Evolutionary conservation across 2,329 filamentous ascomycete species (phyloP), one percentile per base, ranked within the genome.

Genomic region (Clonostachys byssicola): DNA sequence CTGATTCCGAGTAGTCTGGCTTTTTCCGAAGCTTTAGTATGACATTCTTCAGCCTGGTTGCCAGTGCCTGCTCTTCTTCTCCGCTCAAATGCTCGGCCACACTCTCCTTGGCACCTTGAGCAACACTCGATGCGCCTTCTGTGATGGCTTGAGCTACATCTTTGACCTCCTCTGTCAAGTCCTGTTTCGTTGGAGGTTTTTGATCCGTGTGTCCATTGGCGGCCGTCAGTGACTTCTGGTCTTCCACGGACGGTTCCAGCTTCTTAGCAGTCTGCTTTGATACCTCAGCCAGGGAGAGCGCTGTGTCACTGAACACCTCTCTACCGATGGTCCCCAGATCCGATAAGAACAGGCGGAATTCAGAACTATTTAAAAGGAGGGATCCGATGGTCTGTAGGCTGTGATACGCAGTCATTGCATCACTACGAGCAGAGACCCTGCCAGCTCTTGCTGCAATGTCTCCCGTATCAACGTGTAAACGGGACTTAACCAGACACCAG

Each of bases 301-400:
- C 89, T 4, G 91, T 91, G 57, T 96, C 92, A 45, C 83, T 84
- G 61, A 96, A 91, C 1, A 97, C 85, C 60, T 96, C 87, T 40
- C 88, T 83, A 12, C 86, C 88, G 42, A 96, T 80, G 0, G 85
- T 84, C 42, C 84, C 83, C 39, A 96, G 68, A 58, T 97, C 92
- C 12, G 85, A 81, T 41, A 96, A 72, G 57, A 97, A 91, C 7
- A 92, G 75, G 38, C 92, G 85, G 63, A 97, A 96, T 58, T 96
- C 91, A 0, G 87, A 84, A 61, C 97, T 97, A 13, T 89, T 90
- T 40, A 97, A 72, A 1, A 96, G 78, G n/a, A 97, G 73, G 4
- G 86, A 88, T 33, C 88, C 86, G 1, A 97, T 82, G 0, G 91
- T 96, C 49, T 84, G 86, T 43, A 96, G 69, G 62, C 91, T 96